Evolutionary conservation across 2,329 filamentous ascomycete genomes (phyloP), one percentile per base, ranked within the genome.

Genomic region (Ophiosphaerella narmari): DNA sequence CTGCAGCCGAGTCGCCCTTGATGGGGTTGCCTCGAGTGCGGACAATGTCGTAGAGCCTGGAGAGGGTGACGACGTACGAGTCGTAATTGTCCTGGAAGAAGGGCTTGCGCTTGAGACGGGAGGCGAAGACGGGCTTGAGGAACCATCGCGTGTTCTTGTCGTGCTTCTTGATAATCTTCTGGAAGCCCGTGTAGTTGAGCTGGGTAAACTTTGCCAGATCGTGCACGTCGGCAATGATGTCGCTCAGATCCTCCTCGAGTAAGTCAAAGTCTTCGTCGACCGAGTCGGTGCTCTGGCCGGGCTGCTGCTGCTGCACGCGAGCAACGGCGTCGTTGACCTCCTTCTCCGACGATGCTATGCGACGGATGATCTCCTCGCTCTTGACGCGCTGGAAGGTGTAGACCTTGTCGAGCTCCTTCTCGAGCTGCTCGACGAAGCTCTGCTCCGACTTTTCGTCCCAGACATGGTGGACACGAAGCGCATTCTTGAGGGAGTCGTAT

Each of bases 91-190:
- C 93, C 74, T 96, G 95, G 82, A 96, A 99, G 76, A 99, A 99
- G 0, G 94, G 93, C 74, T 96, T 97, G 39, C 91, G 90, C 76
- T 95, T 96, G 68, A 99, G 84, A 50, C 93, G 86, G 36, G 92
- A 88, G 50, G 95, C 93, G 74, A 99, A 99, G n/a, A 95, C 91
- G 29, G 94, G 94, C 66, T 89, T 92, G 31, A 99, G 84, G 68
- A 94, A 86, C 91, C 93, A 96, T 53, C 86, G 83, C 0, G 94
- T 99, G 80, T 89, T 82, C 90, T 99, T 99, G 77, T 97, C 94
- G 74, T 99, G 94, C 81, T 99, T 99, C 82, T 99, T 99, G 76
- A 99, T 96, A 58, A 99, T 99, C 81, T 99, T 99, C 80, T 97
- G 95, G 73, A 99, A 99, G 5, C 94, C 94, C 0, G 93, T 97